Base-by-base conservation (phyloP, 2,329 filamentous ascomycete species). In the Fusarium luffae region DNA sequence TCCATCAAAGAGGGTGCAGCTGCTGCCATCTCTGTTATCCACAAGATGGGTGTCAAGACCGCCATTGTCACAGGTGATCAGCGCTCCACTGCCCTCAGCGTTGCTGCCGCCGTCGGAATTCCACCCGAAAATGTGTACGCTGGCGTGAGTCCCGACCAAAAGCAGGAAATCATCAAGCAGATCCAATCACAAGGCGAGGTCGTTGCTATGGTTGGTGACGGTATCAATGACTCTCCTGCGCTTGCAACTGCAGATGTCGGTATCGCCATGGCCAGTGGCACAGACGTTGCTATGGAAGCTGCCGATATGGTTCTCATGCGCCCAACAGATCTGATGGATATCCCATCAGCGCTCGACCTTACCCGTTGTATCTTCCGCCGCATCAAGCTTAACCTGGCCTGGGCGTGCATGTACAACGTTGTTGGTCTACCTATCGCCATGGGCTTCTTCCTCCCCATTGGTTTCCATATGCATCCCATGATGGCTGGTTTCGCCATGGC, bases 161-260 rank as follows among this genome's bases (percentile, higher is more conserved):
- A 99, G 79, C 94, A 97, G 78, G 84, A 87, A 28, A 97, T 98
- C 72, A 86, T 99, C 74, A 88, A 89, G 51, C 83, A 91, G 56
- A 86, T 98, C 19, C 93, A 98, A 81, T 83, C 85, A 0, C 80
- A 85, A 52, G 93, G 93, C 65, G 88, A 94, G 74, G 85, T 92
- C 51, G 93, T 98, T 27, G 96, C 93, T 72, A 99, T 99, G 96
- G 94, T 98, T 16, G 94, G 96, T 54, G 96, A 99, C 79, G 96
- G 96, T 43, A 98, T 99, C 86, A 99, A 99, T 80, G 96, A 99
- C 82, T 97, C 94, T 0, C 96, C 96, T 0, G 96, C 96, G 1
- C 88, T 99, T 13, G 96, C 94, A 1, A 97, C 94, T 1, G 94
- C 96, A 13, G 90, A 97, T 73, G 90, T 98, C 28, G 96, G 96